These are phyloP conservation scores for Aciculosporium take DNA, from an alignment of 2,329 filamentous ascomycete genomes.

Conservation along the genomic window DNA sequence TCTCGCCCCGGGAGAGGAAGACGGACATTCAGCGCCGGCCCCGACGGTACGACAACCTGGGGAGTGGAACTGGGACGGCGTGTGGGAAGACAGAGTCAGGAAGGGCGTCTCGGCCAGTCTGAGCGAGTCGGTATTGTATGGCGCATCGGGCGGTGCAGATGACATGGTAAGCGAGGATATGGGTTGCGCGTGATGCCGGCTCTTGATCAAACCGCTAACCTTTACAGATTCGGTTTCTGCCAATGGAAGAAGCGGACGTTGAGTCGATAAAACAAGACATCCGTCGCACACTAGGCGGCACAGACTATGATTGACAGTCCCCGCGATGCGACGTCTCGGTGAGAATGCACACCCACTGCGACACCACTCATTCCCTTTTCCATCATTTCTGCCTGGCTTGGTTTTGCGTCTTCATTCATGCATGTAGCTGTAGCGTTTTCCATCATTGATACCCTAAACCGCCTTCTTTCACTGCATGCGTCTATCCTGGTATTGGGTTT, in stretches of 20 bases:
- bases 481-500: neutral
- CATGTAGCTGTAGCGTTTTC: slow-evolving; percentile 1
- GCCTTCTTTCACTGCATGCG: neutral
- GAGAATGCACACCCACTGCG: too few species aligned
- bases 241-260: slow-evolving; percentile 45
- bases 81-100: slow-evolving; percentile 83
- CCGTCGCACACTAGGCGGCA: slow-evolving; percentile 31
- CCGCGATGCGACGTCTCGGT: neutral
- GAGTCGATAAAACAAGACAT: slow-evolving; percentile 45
- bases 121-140: slow-evolving; percentile 68
- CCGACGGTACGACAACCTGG: slow-evolving; percentile 34
- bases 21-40: slow-evolving; percentile 2
- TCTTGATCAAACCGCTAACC: too few species aligned
- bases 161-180: slow-evolving; percentile 47
- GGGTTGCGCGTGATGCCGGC: too few species aligned
- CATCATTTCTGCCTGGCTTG: neutral
- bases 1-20: neutral
- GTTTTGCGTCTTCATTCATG: neutral
- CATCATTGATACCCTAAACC: slow-evolving; percentile 3
- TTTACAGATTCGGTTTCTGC: slow-evolving; percentile 49
- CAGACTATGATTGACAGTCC: slow-evolving; percentile 9
- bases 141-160: slow-evolving; percentile 44
- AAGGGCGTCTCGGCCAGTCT: slow-evolving; percentile 64
- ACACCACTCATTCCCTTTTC: neutral
- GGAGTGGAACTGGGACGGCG: slow-evolving; percentile 96